These are phyloP conservation scores for Geranomyces michiganensis DNA, from an alignment of 192 early-diverging fungal genomes.

Conservation along the genomic window DNA sequence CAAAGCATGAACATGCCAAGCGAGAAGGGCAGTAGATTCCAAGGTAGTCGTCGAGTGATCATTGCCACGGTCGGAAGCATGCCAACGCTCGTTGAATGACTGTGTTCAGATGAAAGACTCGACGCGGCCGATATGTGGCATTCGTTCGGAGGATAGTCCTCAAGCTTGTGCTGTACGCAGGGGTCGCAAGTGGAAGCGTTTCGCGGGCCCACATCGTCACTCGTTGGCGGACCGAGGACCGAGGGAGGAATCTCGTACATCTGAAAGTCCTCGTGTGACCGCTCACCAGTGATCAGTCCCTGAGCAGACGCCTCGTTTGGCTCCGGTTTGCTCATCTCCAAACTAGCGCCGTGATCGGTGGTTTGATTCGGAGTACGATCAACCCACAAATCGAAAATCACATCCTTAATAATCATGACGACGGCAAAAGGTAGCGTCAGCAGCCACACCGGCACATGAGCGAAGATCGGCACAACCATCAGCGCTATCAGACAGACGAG, in stretches of 20 bases:
- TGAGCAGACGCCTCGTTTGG: not conserved
- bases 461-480: conserved; percentile 66
- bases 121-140: not conserved
- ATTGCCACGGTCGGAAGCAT: conserved; percentile 1
- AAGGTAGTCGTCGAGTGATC: conserved; percentile 65
- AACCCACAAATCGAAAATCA: conserved; percentile 50
- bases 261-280: not conserved
- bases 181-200: not conserved
- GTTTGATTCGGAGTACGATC: not conserved
- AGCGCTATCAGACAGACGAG: conserved; percentile 63
- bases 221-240: not conserved
- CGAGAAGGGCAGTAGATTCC: conserved; percentile 75
- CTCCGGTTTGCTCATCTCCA: conserved; percentile 1
- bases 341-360: not conserved
- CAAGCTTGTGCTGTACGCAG: not conserved
- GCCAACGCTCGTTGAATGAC: not conserved
- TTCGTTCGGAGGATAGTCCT: not conserved
- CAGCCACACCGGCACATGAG: conserved; percentile 72
- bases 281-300: not conserved
- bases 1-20: conserved; percentile 88
- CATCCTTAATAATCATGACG: conserved; percentile 61
- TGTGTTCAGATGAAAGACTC: not conserved
- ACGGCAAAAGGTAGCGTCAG: conserved; percentile 79
- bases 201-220: not conserved
- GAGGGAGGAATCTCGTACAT: not conserved